Evolutionary conservation across 768 basidiomycete genomes (phyloP).

Genomic region (Naematelia aurantialba): DNA sequence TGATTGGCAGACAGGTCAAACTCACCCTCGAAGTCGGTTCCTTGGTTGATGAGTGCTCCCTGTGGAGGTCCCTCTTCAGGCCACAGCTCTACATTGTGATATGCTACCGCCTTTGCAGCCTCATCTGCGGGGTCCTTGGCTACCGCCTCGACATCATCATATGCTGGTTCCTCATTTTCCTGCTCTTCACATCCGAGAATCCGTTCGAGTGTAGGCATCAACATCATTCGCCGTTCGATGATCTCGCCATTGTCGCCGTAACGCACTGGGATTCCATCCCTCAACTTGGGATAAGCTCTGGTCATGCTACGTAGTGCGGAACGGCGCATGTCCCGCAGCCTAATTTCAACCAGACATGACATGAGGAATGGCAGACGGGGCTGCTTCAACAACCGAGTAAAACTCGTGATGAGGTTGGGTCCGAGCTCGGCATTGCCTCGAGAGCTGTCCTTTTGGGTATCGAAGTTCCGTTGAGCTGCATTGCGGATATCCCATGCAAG

Average conservation of each 20-base stretch:
- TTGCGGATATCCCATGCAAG: conserved; percentile 75
- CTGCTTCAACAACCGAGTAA: conserved; percentile 67
- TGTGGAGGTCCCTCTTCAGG: conserved; percentile 24
- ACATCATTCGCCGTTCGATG: conserved; percentile 40
- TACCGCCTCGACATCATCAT: conserved; percentile 30
- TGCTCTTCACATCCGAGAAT: conserved; percentile 51
- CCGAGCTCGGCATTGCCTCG: conserved; percentile 64
- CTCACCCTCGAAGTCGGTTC: conserved; percentile 40
- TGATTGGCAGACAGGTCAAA: no score
- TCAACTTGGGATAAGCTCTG: conserved; percentile 35
- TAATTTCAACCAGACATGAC: conserved; percentile 79
- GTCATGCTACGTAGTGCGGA: conserved; percentile 59
- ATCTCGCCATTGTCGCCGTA: conserved; percentile 57
- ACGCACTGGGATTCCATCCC: conserved; percentile 20
- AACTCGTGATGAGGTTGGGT: conserved; percentile 57
- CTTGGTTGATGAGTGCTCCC: conserved; percentile 39
- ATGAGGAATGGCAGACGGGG: conserved; percentile 77
- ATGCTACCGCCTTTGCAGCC: conserved; percentile 31
- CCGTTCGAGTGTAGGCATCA: conserved; percentile 42
- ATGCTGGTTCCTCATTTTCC: conserved; percentile 41
- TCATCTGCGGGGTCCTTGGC: conserved; percentile 23
- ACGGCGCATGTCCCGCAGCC: conserved; percentile 62
- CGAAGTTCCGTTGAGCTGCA: conserved; percentile 73
- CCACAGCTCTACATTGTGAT: conserved; percentile 31
- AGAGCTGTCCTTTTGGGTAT: conserved; percentile 45